Percentiles rank a stretch among this genome's conserved stretches.
Evolutionary conservation across 345 rosid species (phyloP).

Genomic region (Aethionema arabicum): DNA sequence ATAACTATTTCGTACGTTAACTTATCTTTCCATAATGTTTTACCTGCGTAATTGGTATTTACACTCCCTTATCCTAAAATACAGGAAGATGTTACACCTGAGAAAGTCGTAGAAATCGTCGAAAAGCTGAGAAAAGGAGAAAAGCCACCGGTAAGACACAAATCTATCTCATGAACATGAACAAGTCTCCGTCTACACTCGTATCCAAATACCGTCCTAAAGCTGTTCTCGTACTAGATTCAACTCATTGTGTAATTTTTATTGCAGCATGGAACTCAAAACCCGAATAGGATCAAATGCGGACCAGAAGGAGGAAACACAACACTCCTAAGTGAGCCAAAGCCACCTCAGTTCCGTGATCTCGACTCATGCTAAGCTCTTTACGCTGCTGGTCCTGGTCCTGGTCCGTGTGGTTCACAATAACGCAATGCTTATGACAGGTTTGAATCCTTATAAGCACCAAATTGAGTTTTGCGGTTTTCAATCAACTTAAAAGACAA

Average conservation of each 20-base stretch:
- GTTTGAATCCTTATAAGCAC: conserved; percentile 23
- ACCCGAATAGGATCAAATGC: conserved; percentile 69
- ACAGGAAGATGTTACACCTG: conserved; percentile 94
- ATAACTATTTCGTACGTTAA: conserved; percentile 78
- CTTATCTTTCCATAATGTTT: conserved; percentile 17
- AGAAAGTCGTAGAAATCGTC: conserved; percentile 86
- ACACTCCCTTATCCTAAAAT: conserved; percentile 33
- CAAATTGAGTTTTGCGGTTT: conserved; percentile 35
- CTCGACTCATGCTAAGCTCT: conserved; percentile 75
- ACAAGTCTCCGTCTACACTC: too few relatives aligned
- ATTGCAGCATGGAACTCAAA: conserved; percentile 87
- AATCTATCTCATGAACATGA: not conserved
- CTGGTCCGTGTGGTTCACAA: conserved; percentile 34
- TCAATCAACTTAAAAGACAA: conserved; percentile 14
- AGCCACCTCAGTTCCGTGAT: conserved; percentile 86
- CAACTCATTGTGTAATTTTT: not conserved
- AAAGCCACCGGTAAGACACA: conserved; percentile 74
- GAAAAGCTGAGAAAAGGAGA: conserved; percentile 87
- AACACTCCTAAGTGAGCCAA: conserved; percentile 77
- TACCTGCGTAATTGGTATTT: not conserved
- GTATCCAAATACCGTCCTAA: too few relatives aligned
- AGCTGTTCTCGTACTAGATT: too few relatives aligned
- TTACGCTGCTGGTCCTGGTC: not conserved
- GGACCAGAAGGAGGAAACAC: conserved; percentile 98
- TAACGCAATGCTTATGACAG: conserved; percentile 43